A percentile compares a stretch with the other conserved stretches of the same genome.
Evolutionary conservation across 345 rosid species (phyloP).

Genomic region (Microthlaspi erraticum): DNA sequence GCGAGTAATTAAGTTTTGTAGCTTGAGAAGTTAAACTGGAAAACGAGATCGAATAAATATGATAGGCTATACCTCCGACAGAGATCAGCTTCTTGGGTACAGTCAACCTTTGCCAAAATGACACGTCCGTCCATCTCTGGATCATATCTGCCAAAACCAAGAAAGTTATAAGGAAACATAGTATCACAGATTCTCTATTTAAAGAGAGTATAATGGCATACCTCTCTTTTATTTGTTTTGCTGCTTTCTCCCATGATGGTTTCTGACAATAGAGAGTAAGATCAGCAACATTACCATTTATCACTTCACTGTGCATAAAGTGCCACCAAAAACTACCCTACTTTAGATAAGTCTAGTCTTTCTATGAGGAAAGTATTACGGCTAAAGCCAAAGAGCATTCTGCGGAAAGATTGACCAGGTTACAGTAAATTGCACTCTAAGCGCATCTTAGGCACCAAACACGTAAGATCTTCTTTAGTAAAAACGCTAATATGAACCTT

Average conservation of each 20-base stretch:
- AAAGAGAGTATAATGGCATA: slow-evolving; percentile 36
- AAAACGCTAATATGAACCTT: slow-evolving; percentile 18
- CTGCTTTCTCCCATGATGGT: slow-evolving; percentile 99
- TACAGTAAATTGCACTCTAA: slow-evolving; percentile 12
- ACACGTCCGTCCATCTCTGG: slow-evolving; percentile 93
- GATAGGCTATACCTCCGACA: slow-evolving; percentile 74
- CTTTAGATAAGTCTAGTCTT: slow-evolving; percentile 14
- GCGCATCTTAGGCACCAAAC: slow-evolving; percentile 19
- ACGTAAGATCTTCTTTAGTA: slow-evolving; percentile 15
- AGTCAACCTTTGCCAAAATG: slow-evolving; percentile 85
- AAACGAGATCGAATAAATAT: slow-evolving; percentile 25
- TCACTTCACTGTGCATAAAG: neutral
- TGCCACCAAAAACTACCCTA: slow-evolving; percentile 18
- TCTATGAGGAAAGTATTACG: neutral
- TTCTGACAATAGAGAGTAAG: slow-evolving; percentile 58
- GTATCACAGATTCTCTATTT: slow-evolving; percentile 7
- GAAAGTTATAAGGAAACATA: slow-evolving; percentile 27
- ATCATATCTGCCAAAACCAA: slow-evolving; percentile 69
- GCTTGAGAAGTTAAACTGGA: slow-evolving; percentile 14
- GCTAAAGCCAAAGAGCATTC: slow-evolving; percentile 30
- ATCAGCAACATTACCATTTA: slow-evolving; percentile 15
- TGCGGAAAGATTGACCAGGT: slow-evolving; percentile 22
- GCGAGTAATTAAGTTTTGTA: slow-evolving; percentile 8
- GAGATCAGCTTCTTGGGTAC: slow-evolving; percentile 78
- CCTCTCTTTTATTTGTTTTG: slow-evolving; percentile 83